Evolutionary conservation across 164 flowering plant species (phyloP).

Genomic region (Sedum album): DNA sequence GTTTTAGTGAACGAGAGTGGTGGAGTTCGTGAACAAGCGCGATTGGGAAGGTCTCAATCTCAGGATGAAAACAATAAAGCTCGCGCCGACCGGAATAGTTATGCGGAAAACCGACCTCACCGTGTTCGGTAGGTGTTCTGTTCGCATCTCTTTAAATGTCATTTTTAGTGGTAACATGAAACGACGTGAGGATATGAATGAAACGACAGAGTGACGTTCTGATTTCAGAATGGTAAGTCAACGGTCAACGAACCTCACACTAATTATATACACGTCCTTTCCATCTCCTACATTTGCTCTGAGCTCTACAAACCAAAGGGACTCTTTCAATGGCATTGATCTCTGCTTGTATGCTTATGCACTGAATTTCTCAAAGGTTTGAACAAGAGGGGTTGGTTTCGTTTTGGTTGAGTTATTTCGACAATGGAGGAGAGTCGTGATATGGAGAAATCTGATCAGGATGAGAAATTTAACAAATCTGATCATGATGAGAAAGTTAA

Average conservation of each 20-base stretch:
- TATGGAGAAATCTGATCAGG: neutral
- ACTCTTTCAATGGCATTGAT: neutral
- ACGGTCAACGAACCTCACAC: constrained; percentile 7
- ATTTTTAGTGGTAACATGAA: too few relatives aligned
- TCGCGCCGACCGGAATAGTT: too few relatives aligned
- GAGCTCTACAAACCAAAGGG: neutral
- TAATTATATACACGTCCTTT: neutral
- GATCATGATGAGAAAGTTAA: neutral
- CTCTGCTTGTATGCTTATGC: neutral
- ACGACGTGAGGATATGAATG: neutral
- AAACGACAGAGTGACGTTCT: neutral
- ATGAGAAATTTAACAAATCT: too few relatives aligned
- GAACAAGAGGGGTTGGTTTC: neutral
- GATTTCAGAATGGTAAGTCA: neutral
- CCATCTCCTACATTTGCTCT: constrained; percentile 16
- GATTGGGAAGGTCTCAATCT: too few relatives aligned
- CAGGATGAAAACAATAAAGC: too few relatives aligned
- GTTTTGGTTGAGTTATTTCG: too few relatives aligned
- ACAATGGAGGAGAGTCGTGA: neutral
- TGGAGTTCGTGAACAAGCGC: too few relatives aligned
- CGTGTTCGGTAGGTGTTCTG: too few relatives aligned
- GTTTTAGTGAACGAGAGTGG: too few relatives aligned
- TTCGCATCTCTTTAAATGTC: too few relatives aligned
- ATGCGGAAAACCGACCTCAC: too few relatives aligned
- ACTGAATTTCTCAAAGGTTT: neutral